Base-by-base conservation (phyloP, 768 basidiomycete species). In the Rhodotorula kratochvilovae region DNA sequence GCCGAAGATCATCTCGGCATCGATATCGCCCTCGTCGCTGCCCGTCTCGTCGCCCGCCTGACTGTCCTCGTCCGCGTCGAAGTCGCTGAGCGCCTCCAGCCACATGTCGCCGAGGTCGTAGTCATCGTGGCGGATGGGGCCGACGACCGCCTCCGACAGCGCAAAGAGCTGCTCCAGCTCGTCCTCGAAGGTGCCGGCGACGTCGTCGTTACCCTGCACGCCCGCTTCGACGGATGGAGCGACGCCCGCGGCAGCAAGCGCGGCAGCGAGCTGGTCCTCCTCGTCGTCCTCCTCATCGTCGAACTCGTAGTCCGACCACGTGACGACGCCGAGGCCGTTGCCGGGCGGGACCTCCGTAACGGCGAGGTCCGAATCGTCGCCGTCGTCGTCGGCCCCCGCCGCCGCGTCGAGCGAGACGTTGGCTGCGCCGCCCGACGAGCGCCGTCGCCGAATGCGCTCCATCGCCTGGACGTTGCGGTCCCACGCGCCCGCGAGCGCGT, bases 91-190 rank as follows among this genome's bases (percentile, higher is more conserved):
- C 50, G 68, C 65, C 42, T 70, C 72, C 53, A 73, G 63, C 72
- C 72, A 73, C 56, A 73, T 35, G 36, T 70, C 62, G n/a, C 68
- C 72, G 31, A 57, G 43, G 39, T 67, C 68, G 45, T 60, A 60
- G 51, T 70, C 62, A 36, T 61, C 66, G n/a, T 70, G 64, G 12
- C 56, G 63, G 27, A 73, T 62, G 46, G 72, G 72, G 17, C 68
- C 68, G 58, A 73, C 72, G 31, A 73, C 68, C 0, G 68, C 72
- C 31, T 73, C 68, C 23, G 68, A 70, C 7, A 70, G 68, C 11
- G 72, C 72, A 23, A 73, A 69, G 27, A 73, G 72, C 53, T 64
- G 60, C 45, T 73, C 72, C 45, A 73, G 66, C 57, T 73, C 72
- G 35, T 63, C 68, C 53, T 73, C 72, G 48, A 73, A 73, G 19